phyloP scores from a whole-genome alignment of 2,329 filamentous ascomycete genomes.

The Chaetomiaceae sp. region DNA sequence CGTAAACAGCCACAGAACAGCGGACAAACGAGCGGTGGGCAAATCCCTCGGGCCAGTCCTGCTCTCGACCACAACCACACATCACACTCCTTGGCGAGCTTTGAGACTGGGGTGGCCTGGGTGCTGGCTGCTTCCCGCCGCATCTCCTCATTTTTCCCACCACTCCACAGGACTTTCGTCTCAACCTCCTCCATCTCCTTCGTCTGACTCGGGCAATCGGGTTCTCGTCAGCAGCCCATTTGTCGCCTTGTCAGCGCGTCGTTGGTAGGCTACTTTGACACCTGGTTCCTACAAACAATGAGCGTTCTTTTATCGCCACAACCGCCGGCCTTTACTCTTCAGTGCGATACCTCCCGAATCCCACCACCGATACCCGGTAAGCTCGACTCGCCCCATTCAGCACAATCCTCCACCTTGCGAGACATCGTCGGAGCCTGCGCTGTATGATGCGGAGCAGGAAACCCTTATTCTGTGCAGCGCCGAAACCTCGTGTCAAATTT shows the following conservation, averaged over 20 bases:
- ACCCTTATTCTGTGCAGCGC: not conserved
- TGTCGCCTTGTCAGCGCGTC: not conserved
- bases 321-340: constrained; percentile 55
- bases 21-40: constrained; percentile 13
- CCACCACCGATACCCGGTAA: constrained; percentile 54
- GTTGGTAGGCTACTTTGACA: not conserved
- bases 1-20: not conserved
- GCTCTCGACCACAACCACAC: constrained; percentile 13
- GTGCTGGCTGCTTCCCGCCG: constrained; percentile 10
- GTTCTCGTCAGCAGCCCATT: constrained; percentile 1
- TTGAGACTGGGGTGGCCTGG: constrained; percentile 14
- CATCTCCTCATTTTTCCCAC: constrained; percentile 25
- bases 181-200: constrained; percentile 12
- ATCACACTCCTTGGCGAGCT: constrained; percentile 18
- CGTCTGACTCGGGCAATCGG: constrained; percentile 4
- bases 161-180: constrained; percentile 16
- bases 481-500: constrained; percentile 13
- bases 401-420: not conserved
- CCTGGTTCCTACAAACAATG: constrained; percentile 41
- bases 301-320: constrained; percentile 60
- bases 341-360: constrained; percentile 52
- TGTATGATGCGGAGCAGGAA: constrained; percentile 3
- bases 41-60: constrained; percentile 8
- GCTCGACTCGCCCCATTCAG: constrained; percentile 29
- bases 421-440: not conserved